Evolutionary conservation across 2,329 filamentous ascomycete genomes (phyloP).

Genomic region (Arthrobotrys conoides): DNA sequence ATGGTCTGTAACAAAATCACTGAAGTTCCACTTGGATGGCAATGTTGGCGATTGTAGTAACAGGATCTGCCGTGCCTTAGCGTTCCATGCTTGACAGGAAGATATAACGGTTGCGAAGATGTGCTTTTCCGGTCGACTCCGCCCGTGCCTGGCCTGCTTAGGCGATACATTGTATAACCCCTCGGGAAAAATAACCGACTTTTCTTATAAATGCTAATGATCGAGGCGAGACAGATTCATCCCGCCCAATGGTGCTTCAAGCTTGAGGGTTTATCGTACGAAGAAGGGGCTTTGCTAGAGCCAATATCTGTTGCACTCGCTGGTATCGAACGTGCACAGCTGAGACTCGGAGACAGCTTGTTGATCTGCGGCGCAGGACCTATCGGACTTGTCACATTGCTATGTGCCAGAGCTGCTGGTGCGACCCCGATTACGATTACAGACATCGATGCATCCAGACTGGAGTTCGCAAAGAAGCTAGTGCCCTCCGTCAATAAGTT

Average conservation of each 20-base stretch:
- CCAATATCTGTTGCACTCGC: conserved; percentile 90
- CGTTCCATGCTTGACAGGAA: conserved; percentile 78
- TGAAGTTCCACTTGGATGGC: background rate
- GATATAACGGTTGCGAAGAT: conserved; percentile 93
- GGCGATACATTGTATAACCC: conserved; percentile 53
- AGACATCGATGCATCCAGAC: conserved; percentile 88
- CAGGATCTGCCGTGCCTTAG: conserved; percentile 25
- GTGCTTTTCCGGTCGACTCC: conserved; percentile 92
- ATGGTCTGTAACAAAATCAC: conserved; percentile 69
- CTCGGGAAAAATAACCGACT: conserved; percentile 1
- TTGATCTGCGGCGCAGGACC: conserved; percentile 93
- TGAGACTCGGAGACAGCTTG: conserved; percentile 87
- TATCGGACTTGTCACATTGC: conserved; percentile 89
- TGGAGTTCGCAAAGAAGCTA: conserved; percentile 86
- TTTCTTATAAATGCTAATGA: conserved; percentile 14
- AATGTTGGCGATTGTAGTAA: conserved; percentile 6
- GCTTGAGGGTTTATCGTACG: conserved; percentile 87
- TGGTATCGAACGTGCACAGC: conserved; percentile 84
- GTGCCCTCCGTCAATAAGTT: conserved; percentile 85
- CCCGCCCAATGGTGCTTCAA: conserved; percentile 86
- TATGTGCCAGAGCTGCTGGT: conserved; percentile 87
- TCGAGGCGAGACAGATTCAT: conserved; percentile 34
- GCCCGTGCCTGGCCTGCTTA: conserved; percentile 84
- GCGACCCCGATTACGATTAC: conserved; percentile 93
- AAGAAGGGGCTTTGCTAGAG: conserved; percentile 91